A percentile compares a stretch with the other conserved stretches of the same genome.
These are phyloP conservation scores for Triangularia verruculosa DNA, from an alignment of 2,329 filamentous ascomycete genomes.

Conservation along the genomic window DNA sequence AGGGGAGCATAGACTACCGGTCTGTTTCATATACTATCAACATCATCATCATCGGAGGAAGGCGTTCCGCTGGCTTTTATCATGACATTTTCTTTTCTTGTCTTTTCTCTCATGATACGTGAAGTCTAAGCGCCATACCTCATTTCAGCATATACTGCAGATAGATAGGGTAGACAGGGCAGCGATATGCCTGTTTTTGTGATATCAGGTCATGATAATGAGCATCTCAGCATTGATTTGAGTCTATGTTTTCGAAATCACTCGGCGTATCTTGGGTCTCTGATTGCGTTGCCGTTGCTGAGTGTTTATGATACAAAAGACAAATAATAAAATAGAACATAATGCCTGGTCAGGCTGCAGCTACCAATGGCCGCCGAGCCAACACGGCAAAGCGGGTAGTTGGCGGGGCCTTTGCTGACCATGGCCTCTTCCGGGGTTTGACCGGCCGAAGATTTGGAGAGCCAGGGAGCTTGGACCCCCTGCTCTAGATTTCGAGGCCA, in stretches of 20 bases:
- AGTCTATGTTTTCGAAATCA: not conserved
- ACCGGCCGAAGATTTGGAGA: not conserved
- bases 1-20: slow-evolving; percentile 20
- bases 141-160: slow-evolving; percentile 5
- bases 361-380: not conserved
- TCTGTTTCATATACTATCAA: slow-evolving; percentile 15
- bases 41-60: slow-evolving; percentile 13
- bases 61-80: slow-evolving; percentile 17
- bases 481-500: slow-evolving; percentile 36
- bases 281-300: no score
- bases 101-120: not conserved
- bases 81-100: not conserved
- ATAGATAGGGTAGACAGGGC: slow-evolving; percentile 3
- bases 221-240: not conserved
- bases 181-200: not conserved
- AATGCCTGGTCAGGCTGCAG: not conserved
- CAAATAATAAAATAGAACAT: not conserved
- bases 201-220: slow-evolving; percentile 3
- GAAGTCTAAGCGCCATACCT: not conserved
- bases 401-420: slow-evolving; percentile 8
- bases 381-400: slow-evolving; percentile 3
- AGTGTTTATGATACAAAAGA: not conserved
- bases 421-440: slow-evolving; percentile 13
- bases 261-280: no score
- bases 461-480: slow-evolving; percentile 27